Evolutionary conservation across 106 monocot genomes (phyloP), one percentile per base, ranked within the genome.

Genomic region (Chionographis japonica): DNA sequence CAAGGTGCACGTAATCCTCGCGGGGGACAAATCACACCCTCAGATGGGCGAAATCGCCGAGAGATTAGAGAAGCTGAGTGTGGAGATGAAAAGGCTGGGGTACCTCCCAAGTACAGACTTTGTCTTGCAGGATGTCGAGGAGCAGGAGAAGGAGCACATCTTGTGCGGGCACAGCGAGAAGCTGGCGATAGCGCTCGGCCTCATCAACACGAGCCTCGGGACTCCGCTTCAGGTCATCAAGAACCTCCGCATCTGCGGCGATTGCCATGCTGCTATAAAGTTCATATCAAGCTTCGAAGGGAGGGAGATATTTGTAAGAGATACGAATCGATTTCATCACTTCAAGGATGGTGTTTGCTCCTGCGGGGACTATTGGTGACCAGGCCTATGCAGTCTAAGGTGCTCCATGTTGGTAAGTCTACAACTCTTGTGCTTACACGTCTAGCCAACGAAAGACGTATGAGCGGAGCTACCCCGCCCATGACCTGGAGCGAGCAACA

Each of bases 131-230:
- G 87, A 94, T 77, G 86, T 94, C 10, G 94, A 94, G 75, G 94
- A 94, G 65, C 89, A 94, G 67, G 94, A 94, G 19, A 94, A 94
- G 76, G 94, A 94, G 72, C 77, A 86, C 39, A 90, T 94, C 52
- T 62, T 94, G 43, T 89, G 84, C 40, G 94, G 81, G 52, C 89
- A 90, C 59, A 90, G 94, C 58, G 94, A 94, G 82, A 94, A 87
- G 73, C 46, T 94, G 75, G 94, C 89, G 4, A 68, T 90, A 19
- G 94, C 72, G 65, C 52, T 94, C 57, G 94, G 89, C 2, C 86
- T 90, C 3, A 58, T 94, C 63, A 86, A 69, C 74, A 90, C 89
- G 1, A 60, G 69, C 3, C 64, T 60, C 7, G 89, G 82, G 46
- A 87, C 80, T 54, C 57, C 79, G 16, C 86, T 94, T 55, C 43